Base-by-base conservation (phyloP, 176 grass and related monocot genomes). In the Triticum turgidum region DNA sequence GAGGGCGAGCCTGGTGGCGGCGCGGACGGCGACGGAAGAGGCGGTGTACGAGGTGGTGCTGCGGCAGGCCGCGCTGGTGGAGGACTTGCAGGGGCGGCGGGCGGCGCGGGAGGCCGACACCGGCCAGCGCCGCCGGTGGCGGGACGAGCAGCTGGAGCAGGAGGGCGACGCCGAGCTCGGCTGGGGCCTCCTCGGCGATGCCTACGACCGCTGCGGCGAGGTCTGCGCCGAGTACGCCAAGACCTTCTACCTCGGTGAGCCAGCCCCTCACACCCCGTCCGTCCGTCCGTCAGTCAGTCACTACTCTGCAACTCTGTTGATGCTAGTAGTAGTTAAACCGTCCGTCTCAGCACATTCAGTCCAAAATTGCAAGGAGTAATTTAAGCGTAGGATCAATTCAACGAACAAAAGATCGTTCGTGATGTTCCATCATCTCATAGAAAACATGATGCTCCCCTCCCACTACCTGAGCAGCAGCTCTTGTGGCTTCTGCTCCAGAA, bases 181-280 rank as follows among this genome's bases (percentile, higher is more conserved):
- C 0, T 85, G 94, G 88, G 85, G 91, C 24, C 89, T 99, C 80
- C 86, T 99, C 69, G 80, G 64, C 9, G 92, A 91, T 58, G 94
- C 97, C 7, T 99, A 99, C 79, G 90, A 90, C 20, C 84, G 97
- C 4, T 99, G 97, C 78, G 89, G 90, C 75, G 92, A 96, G 89
- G 94, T 99, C 73, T 99, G 97, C 89, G 94, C 91, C 58, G 97
- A 99, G 94, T 96, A 99, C 82, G 97, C 97, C 82, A 99, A 99
- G 86, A 99, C 92, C 62, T 99, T 99, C 80, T 96, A 99, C 84
- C 89, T 99, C 30, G 97, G 97, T 96, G 14, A 59, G 74, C 54
- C 24, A 24, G 24, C 5, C 1, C 15, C 32, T 10, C 32, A 21
- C 9, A 20, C 14, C 47, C 15, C 51, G 2, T 42, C 39, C 39